phyloP scores from a whole-genome alignment of 148 eudicot genomes.

The Amaranthus palmeri region DNA sequence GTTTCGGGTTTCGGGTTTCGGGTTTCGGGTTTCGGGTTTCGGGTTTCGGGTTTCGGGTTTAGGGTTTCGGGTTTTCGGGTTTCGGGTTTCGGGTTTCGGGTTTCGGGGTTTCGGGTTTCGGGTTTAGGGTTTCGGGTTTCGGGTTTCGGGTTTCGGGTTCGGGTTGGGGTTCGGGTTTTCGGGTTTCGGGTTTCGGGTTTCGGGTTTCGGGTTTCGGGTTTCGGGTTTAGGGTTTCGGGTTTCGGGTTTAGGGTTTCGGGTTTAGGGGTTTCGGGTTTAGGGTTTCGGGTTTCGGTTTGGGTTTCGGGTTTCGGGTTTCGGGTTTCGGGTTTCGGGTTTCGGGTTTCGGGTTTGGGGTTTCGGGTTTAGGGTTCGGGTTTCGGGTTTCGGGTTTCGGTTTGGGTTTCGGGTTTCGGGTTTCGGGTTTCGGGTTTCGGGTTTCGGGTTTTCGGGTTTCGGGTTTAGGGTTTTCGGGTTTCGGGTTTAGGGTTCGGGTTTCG shows the following conservation, averaged over 20 bases:
- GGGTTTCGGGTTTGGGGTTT: too few species aligned
- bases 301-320: too few species aligned
- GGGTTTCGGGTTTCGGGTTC: slow-evolving; percentile 9
- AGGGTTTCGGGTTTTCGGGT: slow-evolving; percentile 12
- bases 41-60: slow-evolving; percentile 14
- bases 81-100: slow-evolving; percentile 7
- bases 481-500: too few species aligned
- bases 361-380: too few species aligned
- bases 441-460: too few species aligned
- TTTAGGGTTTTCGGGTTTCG: too few species aligned
- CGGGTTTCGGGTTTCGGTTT: too few species aligned
- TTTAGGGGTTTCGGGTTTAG: slow-evolving; percentile 8
- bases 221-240: slow-evolving; percentile 19
- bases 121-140: slow-evolving; percentile 3
- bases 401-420: too few species aligned
- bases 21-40: slow-evolving; percentile 14
- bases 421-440: too few species aligned
- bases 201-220: slow-evolving; percentile 8
- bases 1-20: slow-evolving; percentile 10
- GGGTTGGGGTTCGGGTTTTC: slow-evolving; percentile 7
- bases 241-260: slow-evolving; percentile 15
- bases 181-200: slow-evolving; percentile 5
- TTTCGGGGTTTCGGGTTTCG: slow-evolving; percentile 8
- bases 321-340: slow-evolving; percentile 17
- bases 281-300: slow-evolving; percentile 19